Conservation (phyloP, 768 basidiomycete genomes). For the Lentinula lateritia region DNA sequence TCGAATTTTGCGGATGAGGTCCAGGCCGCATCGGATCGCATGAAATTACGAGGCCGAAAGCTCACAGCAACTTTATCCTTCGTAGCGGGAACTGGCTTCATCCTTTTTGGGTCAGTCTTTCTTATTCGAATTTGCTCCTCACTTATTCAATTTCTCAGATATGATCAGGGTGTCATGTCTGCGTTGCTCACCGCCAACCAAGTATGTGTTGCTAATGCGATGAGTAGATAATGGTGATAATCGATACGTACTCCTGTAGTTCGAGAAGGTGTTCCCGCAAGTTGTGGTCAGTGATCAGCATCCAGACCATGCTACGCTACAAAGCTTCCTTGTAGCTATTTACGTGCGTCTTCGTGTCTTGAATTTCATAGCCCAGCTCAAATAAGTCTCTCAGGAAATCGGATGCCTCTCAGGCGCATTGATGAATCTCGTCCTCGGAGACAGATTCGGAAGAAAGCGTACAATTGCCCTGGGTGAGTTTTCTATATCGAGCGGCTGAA, state of each 20-base stretch:
- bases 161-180: slow-evolving; percentile 72
- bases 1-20: not conserved
- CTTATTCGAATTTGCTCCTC: not conserved
- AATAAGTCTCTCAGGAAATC: slow-evolving; percentile 38
- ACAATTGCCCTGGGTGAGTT: slow-evolving; percentile 54
- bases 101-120: slow-evolving; percentile 47
- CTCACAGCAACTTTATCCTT: slow-evolving; percentile 48
- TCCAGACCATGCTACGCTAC: slow-evolving; percentile 39
- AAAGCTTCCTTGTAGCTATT: slow-evolving; percentile 55
- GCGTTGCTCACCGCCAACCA: slow-evolving; percentile 52
- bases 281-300: slow-evolving; percentile 18
- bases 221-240: not conserved
- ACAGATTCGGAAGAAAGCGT: slow-evolving; percentile 51
- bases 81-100: slow-evolving; percentile 56
- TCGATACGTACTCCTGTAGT: slow-evolving; percentile 24
- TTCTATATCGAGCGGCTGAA: too few relatives aligned
- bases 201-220: slow-evolving; percentile 19
- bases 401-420: slow-evolving; percentile 62
- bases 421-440: slow-evolving; percentile 56
- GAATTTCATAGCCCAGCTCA: not conserved
- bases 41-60: slow-evolving; percentile 30
- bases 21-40: slow-evolving; percentile 1
- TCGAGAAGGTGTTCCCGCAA: slow-evolving; percentile 54
- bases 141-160: slow-evolving; percentile 25
- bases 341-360: slow-evolving; percentile 32